Base-by-base conservation (phyloP, 108 stramenopile genomes). In the Parietichytrium sp. region DNA sequence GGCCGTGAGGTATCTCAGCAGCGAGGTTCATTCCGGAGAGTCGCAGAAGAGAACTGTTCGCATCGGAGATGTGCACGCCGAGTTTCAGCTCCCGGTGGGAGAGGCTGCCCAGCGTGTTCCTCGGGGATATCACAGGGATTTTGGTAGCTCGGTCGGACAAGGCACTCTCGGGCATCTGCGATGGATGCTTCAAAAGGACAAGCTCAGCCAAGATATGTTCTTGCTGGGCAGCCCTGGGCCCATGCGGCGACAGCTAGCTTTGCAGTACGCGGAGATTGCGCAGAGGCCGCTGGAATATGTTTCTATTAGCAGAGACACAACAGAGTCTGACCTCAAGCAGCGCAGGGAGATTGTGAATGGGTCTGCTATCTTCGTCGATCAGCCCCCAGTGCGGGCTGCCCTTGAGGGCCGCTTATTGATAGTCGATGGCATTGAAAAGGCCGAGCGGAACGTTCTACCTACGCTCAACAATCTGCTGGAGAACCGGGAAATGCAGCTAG, bases 141-240 rank as follows among this genome's bases (percentile, higher is more conserved):
- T 72, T 27, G 61, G 61, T n/a, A 10, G 38, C 13, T 33, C 61
- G 0, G 61, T 72, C 33, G 36, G 38, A n/a, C 61, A 72, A 42
- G 45, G 47, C 4, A 20, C 48, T 4, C 26, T 54, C 16, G 30
- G 31, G 23, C 52, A 31, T 27, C 86, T 95, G 78, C 87, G 87
- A 49, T 95, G 93, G 93, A 92, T 95, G 92, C 78, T 91, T 81
- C 89, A 92, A 55, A 95, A 95, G 86, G 93, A 95, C 84, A 80
- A 87, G 13, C 45, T 94, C 47, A 51, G 80, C 25, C 95, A 95
- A 81, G 93, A 95, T 80, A 87, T 92, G 54, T 83, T 92, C 0
- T 80, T 95, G 27, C 33, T 94, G n/a, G 93, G 93, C 26, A 79
- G 88, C 49, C 92, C 93, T 4, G 82, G 81, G 23, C 84, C 90